Conservation (phyloP, 2,329 filamentous ascomycete genomes). For the Magnaporthiopsis incrustans region DNA sequence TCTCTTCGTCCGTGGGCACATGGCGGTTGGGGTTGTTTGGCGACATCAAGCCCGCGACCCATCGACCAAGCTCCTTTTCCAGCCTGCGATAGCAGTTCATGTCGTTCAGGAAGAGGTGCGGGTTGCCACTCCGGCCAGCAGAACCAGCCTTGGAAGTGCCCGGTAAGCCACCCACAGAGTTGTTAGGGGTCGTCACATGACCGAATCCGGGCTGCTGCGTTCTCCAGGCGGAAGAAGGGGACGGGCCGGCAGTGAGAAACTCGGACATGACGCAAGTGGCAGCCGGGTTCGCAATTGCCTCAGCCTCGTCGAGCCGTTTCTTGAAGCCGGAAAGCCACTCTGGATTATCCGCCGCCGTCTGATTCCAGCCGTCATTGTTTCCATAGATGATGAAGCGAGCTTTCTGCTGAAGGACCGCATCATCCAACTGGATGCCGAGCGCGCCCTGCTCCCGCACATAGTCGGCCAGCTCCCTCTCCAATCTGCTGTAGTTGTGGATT, state of each 20-base stretch:
- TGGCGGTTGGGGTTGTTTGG: constrained; percentile 52
- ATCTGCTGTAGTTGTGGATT: constrained; percentile 48
- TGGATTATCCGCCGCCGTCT: constrained; percentile 25
- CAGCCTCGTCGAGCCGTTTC: constrained; percentile 1
- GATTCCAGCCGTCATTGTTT: constrained; percentile 55
- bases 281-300: not conserved
- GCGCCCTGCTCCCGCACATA: constrained; percentile 38
- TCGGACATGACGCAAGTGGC: not conserved
- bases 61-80: constrained; percentile 44
- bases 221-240: not conserved
- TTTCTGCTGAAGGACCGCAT: constrained; percentile 47
- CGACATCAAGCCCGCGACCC: constrained; percentile 44
- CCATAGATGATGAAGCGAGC: constrained; percentile 56
- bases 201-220: not conserved
- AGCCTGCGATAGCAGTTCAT: constrained; percentile 53
- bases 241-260: not conserved
- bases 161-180: not conserved
- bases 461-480: constrained; percentile 48
- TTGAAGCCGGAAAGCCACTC: constrained; percentile 1
- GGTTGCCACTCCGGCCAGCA: not conserved
- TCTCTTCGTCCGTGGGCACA: constrained; percentile 50
- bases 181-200: too few relatives aligned
- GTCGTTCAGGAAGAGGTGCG: constrained; percentile 45
- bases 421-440: constrained; percentile 39
- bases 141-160: constrained; percentile 12